A percentile compares a stretch with the other conserved stretches of the same genome.
These are phyloP conservation scores for Pseudozyma hubeiensis DNA, from an alignment of 1,284 basidiomycete genomes.

Conservation along the genomic window DNA sequence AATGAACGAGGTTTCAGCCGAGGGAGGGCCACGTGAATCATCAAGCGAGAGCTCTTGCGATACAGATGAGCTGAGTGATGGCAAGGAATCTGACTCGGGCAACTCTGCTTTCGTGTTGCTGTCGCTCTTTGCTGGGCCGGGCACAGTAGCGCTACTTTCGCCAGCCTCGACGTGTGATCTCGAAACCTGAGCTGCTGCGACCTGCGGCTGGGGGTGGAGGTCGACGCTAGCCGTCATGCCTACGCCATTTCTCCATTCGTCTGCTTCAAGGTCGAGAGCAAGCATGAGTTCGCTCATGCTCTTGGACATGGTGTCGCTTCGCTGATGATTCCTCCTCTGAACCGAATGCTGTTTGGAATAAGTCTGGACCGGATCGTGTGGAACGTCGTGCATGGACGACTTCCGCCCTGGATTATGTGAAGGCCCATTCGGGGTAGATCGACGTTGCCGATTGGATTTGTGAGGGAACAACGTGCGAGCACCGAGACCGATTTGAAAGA, in stretches of 20 bases:
- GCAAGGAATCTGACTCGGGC: slow-evolving; percentile 20
- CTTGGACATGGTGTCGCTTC: slow-evolving; percentile 29
- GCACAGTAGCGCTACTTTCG: neutral
- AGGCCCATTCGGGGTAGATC: neutral
- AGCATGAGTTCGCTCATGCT: slow-evolving; percentile 47
- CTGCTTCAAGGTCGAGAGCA: slow-evolving; percentile 40
- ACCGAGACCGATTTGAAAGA: slow-evolving; percentile 31
- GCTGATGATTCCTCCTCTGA: slow-evolving; percentile 7
- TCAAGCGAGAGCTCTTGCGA: slow-evolving; percentile 25
- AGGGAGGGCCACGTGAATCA: slow-evolving; percentile 16
- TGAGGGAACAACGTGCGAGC: slow-evolving; percentile 4
- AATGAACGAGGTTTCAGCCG: slow-evolving; percentile 24
- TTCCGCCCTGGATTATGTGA: slow-evolving; percentile 6
- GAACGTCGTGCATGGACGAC: slow-evolving; percentile 2
- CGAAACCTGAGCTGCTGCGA: neutral
- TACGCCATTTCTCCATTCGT: slow-evolving; percentile 15
- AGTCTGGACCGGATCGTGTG: neutral
- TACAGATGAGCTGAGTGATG: slow-evolving; percentile 27
- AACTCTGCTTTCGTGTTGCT: neutral
- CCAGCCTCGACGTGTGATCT: slow-evolving; percentile 7
- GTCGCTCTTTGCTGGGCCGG: neutral
- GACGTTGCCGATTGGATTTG: slow-evolving; percentile 9
- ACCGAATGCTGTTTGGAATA: neutral
- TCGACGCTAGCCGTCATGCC: slow-evolving; percentile 4
- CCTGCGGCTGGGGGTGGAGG: neutral